phyloP scores from a whole-genome alignment of 2,329 filamentous ascomycete species.

The Clarireedia homoeocarpa region DNA sequence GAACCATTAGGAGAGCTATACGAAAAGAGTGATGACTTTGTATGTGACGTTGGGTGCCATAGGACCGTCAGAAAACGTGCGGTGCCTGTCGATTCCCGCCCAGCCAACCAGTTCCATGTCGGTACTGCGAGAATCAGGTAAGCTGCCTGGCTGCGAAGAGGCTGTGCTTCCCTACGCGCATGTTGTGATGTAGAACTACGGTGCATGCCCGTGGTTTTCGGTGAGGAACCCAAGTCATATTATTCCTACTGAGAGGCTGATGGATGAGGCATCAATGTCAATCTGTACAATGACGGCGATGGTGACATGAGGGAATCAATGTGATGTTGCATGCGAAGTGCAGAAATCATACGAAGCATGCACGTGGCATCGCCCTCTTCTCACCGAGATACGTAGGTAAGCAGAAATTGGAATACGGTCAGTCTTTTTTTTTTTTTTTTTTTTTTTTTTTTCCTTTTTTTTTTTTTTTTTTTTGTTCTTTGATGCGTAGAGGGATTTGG shows the following conservation, averaged over 20 bases:
- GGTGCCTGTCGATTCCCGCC: background rate
- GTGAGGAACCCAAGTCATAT: background rate
- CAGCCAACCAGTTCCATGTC: background rate
- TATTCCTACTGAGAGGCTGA: background rate
- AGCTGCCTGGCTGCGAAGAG: background rate
- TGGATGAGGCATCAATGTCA: background rate
- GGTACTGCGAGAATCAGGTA: background rate
- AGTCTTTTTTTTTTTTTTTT: too few relatives aligned
- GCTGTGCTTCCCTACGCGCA: background rate
- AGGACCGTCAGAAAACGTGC: constrained; percentile 1
- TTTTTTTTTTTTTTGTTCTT: too few relatives aligned
- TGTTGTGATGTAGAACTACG: background rate
- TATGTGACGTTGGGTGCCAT: background rate
- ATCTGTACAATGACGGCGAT: background rate
- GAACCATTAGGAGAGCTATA: background rate
- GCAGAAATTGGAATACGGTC: background rate
- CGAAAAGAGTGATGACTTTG: background rate
- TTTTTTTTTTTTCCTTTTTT: too few relatives aligned
- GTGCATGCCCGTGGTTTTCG: background rate
- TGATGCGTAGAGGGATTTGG: too few relatives aligned
- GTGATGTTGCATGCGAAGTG: constrained; percentile 4
- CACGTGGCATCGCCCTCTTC: constrained; percentile 1
- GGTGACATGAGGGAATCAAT: background rate
- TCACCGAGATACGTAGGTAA: constrained; percentile 3
- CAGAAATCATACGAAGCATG: constrained; percentile 3